Base-by-base conservation (phyloP, 768 basidiomycete genomes). In the Baorangia bicolor region DNA sequence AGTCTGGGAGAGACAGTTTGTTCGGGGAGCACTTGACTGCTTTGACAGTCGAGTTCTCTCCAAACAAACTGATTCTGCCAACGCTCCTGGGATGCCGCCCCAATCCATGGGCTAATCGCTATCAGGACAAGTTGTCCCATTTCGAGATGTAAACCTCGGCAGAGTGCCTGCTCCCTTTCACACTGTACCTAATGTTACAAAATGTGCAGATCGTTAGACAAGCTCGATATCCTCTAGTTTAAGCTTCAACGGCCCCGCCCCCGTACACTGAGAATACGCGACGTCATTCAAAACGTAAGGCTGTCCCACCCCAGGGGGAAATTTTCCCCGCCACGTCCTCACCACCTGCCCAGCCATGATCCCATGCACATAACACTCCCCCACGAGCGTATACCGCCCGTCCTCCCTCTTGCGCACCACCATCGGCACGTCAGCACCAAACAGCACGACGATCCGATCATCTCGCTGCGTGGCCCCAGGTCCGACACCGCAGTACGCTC, bases 1-100 rank as follows among this genome's bases (percentile, higher is more conserved):
- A 33, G 11, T 14, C 10, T 13, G 3, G 55, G 14, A 20, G 54
- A 58, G 25, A 31, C 23, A 25, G 31, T 35, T 27, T 51, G 56
- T 51, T 51, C 25, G 48, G 57, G 42, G 48, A 58, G 35, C 13
- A 51, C 37, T 51, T 58, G 56, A 58, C 33, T 51, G 25, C 56
- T n/a, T n/a, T 2, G 23, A 6, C 12, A 12, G 46, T 11, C 41
- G 39, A 49, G 21, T 58, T 20, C 46, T 49, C 39, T 18, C 47
- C 35, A 43, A 53, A 44, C 47, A 50, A 41, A 31, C 25, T 10
- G 41, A 50, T 34, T 58, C 46, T 58, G 13, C 37, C 30, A 13
- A 30, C 11, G 31, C 12, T n/a, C 20, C 9, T 18, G 7, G 40
- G 11, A 40, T 13, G 7, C 23, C 30, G 2, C 25, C 23, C 10